Evolutionary conservation across 2,329 filamentous ascomycete species (phyloP), one percentile per base, ranked within the genome.

Genomic region (Penicillium rolfsii): DNA sequence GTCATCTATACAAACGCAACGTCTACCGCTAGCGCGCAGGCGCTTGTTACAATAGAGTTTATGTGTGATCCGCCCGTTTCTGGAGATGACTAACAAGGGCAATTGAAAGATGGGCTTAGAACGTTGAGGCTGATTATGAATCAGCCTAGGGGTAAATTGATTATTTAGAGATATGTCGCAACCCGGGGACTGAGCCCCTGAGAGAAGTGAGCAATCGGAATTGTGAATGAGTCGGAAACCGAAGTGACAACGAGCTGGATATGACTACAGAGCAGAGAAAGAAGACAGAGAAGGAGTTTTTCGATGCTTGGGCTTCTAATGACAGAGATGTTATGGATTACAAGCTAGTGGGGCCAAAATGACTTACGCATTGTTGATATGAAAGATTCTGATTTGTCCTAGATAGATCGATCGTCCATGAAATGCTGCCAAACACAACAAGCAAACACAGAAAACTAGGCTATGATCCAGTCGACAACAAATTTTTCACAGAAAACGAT

Each of bases 121-220:
- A 60, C 46, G 55, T 60, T 58, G 49, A 52, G 54, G 43, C 55
- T 45, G 35, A 43, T 66, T 66, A 28, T 14, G 24, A 66, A 66
- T 55, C 38, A 26, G 52, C 28, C 64, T 36, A 45, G 54, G 12
- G 48, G 19, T 24, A 48, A 7, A n/a, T 49, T 49, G 28, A 48
- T 59, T 48, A 66, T 63, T 63, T 57, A 45, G 24, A 30, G 28
- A 36, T 26, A 58, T 65, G 63, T 50, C 26, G 38, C 50, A 40
- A 41, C 30, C 60, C 61, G 54, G n/a, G 24, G 12, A 14, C 45
- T 8, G 33, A 22, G 30, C 49, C 49, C n/a, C 22, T 35, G 48
- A 52, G n/a, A 35, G 30, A 24, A 52, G 11, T 11, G 16, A n/a
- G 50, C 3, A 53, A 16, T 9, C 12, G 36, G 30, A 16, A 38